phyloP scores from a whole-genome alignment of 805 yeast species.

The Trichomonascus vanleenenianus region DNA sequence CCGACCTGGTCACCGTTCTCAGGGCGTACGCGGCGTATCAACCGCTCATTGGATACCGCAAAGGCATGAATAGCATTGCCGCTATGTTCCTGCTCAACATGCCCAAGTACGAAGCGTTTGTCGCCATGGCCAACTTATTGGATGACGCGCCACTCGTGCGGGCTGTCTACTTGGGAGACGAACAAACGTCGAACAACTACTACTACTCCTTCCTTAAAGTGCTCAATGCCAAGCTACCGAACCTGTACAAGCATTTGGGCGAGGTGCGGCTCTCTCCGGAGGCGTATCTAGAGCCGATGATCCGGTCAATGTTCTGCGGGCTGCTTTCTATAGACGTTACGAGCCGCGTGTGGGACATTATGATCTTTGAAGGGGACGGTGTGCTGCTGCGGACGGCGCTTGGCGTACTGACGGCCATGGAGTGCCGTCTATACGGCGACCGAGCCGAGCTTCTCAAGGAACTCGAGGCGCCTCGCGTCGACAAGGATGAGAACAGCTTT shows the following conservation, averaged over 20 bases:
- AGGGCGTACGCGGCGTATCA: conserved; percentile 26
- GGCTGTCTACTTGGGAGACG: conserved; percentile 26
- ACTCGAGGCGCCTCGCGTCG: conserved; percentile 35
- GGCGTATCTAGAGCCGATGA: conserved; percentile 37
- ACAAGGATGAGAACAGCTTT: conserved; percentile 45
- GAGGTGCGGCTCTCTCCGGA: conserved; percentile 35
- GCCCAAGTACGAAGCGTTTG: conserved; percentile 33
- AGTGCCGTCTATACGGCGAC: conserved; percentile 45
- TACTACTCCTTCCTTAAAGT: conserved; percentile 41
- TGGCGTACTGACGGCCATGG: conserved; percentile 43
- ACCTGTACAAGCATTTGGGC: conserved; percentile 44
- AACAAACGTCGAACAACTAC: conserved; percentile 31
- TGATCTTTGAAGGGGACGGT: conserved; percentile 54
- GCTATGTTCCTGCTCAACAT: conserved; percentile 36
- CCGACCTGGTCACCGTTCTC: conserved; percentile 30
- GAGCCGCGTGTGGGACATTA: conserved; percentile 47
- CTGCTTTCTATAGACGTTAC: conserved; percentile 40
- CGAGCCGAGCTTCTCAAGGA: conserved; percentile 37
- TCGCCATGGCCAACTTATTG: conserved; percentile 34
- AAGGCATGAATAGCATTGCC: conserved; percentile 34
- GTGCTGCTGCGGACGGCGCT: conserved; percentile 45
- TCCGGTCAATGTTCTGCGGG: conserved; percentile 38
- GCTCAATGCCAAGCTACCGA: conserved; percentile 37
- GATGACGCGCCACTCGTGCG: conserved; percentile 30
- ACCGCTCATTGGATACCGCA: conserved; percentile 23